Evolutionary conservation across 2,329 filamentous ascomycete species (phyloP), one percentile per base, ranked within the genome.

Genomic region (Didymosphaeria variabile): DNA sequence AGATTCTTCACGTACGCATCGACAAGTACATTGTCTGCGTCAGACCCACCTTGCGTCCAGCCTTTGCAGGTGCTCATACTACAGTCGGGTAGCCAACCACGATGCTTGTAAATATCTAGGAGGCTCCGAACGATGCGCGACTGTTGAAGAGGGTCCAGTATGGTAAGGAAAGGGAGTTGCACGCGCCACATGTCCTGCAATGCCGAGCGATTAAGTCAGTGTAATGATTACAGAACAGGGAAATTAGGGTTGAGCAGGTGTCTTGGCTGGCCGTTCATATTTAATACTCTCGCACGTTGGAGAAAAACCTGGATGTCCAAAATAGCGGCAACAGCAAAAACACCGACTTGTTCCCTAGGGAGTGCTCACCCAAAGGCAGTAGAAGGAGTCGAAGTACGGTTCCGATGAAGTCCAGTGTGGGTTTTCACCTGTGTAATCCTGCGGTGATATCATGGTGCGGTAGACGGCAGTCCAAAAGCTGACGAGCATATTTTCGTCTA

Each of bases 51-150:
- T 79, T 93, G 91, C 0, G 90, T 93, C 69, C 85, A 90, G 0
- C 91, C 91, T 72, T 90, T 91, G 73, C 86, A 91, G 1, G 92
- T 82, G n/a, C 85, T 88, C 90, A 93, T 93, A 38, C 89, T 87
- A 64, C 90, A 93, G 69, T 93, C 91, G 0, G 91, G 91, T 0
- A 93, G 80, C 83, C 88, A 92, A 1, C 90, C 91, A 65, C 90
- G 85, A 58, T 92, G 84, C 29, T 86, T 83, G 67, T 92, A 93
- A 0, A 86, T 91, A 60, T 92, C 90, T 19, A 93, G 86, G 34
- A 93, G 79, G 58, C 88, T 91, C 23, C 89, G 84, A 12, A 93
- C 82, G 86, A 93, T 91, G 58, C 85, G 79, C 0, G 88, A 85
- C 55, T 91, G 86, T 1, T 87, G 85, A 0, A 78, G 63, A 0